phyloP scores from a whole-genome alignment of 176 grass and related monocot genomes.

The Melocanna baccifera region DNA sequence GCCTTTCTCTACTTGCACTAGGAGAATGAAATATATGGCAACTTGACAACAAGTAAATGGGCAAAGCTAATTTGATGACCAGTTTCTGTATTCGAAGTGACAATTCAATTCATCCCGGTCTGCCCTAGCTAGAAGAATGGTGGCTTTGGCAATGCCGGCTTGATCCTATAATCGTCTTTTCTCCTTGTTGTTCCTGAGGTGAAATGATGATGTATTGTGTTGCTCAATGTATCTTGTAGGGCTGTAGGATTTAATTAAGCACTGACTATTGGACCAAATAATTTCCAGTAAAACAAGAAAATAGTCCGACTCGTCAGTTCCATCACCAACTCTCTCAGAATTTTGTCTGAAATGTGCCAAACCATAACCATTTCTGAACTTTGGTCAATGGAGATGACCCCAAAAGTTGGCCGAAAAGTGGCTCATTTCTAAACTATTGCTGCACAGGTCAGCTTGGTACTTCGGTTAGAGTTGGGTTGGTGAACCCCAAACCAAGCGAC shows the following conservation, averaged over 20 bases:
- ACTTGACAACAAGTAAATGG: conserved; percentile 9
- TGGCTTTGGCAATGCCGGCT: not conserved
- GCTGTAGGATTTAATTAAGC: not conserved
- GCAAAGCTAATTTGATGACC: not conserved
- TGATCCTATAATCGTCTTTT: not conserved
- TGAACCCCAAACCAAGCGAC: conserved; percentile 24
- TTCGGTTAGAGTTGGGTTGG: conserved; percentile 44
- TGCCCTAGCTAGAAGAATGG: not conserved
- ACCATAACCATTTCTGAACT: not conserved
- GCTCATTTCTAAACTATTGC: conserved; percentile 1
- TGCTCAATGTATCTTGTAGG: not conserved
- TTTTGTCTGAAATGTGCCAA: conserved; percentile 25
- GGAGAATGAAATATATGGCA: conserved; percentile 10
- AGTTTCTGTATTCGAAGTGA: not conserved
- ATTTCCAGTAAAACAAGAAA: not conserved
- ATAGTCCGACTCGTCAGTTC: conserved; percentile 3
- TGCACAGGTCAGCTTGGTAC: conserved; percentile 17
- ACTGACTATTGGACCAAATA: not conserved
- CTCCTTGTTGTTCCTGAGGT: not conserved
- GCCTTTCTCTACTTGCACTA: not conserved
- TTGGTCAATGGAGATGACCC: conserved; percentile 33
- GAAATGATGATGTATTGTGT: not conserved
- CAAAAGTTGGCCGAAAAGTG: conserved; percentile 1
- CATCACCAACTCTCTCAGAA: conserved; percentile 29
- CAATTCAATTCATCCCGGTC: not conserved